Conservation (phyloP, 768 basidiomycete species). For the Tulasnella sp. region DNA sequence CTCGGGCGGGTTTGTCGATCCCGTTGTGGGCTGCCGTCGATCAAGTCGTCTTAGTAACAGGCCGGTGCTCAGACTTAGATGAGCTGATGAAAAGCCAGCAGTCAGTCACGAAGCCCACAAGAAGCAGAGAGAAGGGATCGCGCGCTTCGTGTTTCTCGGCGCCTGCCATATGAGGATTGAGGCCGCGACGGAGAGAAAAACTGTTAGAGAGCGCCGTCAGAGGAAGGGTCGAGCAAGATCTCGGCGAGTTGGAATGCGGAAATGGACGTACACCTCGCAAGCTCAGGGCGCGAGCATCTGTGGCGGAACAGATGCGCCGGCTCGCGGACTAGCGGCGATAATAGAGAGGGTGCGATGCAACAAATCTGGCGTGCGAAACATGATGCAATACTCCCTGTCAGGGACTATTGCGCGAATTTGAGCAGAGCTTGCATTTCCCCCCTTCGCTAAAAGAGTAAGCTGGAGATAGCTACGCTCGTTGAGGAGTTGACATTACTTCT, state of each 20-base stretch:
- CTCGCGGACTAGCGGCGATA: too few relatives aligned
- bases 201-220: neutral
- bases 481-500: too few relatives aligned
- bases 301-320: constrained; percentile 11
- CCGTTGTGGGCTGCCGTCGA: neutral
- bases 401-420: too few relatives aligned
- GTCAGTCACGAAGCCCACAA: too few relatives aligned
- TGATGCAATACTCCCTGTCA: too few relatives aligned
- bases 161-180: neutral
- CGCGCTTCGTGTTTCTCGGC: neutral
- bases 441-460: too few relatives aligned
- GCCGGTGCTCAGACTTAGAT: neutral
- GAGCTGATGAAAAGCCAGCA: neutral
- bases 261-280: neutral
- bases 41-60: neutral
- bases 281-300: neutral
- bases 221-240: neutral
- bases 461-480: too few relatives aligned
- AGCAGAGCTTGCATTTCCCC: too few relatives aligned
- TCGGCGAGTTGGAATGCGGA: too few relatives aligned
- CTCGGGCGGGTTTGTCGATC: neutral
- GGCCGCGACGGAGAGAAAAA: neutral
- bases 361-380: too few relatives aligned
- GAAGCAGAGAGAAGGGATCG: neutral
- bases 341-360: too few relatives aligned